Conservation (phyloP, 169 alveolate species). For the Cryptosporidium parvum region DNA sequence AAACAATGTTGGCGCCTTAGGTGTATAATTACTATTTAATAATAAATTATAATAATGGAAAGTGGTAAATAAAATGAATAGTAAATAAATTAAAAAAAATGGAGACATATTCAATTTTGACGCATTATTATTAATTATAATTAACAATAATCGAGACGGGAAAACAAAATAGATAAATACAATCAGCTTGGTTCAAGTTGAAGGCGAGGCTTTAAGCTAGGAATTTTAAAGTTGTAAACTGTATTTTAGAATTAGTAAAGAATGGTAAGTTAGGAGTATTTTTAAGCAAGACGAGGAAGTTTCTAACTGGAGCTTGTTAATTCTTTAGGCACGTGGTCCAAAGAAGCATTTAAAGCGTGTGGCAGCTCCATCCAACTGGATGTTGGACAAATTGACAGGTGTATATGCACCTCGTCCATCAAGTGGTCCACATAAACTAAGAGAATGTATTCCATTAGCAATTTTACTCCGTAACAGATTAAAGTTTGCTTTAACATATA, state of each 20-base stretch:
- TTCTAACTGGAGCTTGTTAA: background rate
- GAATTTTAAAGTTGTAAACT: background rate
- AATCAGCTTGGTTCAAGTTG: background rate
- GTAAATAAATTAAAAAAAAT: constrained; percentile 1
- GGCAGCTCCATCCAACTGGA: constrained; percentile 99
- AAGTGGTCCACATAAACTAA: constrained; percentile 97
- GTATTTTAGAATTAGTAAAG: background rate
- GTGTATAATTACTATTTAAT: background rate
- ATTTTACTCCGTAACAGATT: constrained; percentile 94
- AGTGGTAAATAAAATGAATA: background rate
- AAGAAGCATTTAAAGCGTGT: constrained; percentile 99
- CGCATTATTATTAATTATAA: constrained; percentile 7
- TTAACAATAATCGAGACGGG: constrained; percentile 50
- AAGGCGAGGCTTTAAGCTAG: constrained; percentile 26
- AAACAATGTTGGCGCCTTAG: constrained; percentile 12
- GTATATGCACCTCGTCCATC: constrained; percentile 91
- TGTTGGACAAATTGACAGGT: constrained; percentile 97
- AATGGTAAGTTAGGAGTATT: constrained; percentile 50
- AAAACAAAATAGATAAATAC: constrained; percentile 8
- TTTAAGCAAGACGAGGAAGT: no score
- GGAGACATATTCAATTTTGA: constrained; percentile 37
- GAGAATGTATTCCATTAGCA: constrained; percentile 97
- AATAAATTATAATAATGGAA: background rate
- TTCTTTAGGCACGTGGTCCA: constrained; percentile 96
- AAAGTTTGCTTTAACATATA: constrained; percentile 93